Evolutionary conservation across 805 yeast species (phyloP).

Genomic region (Clavispora vitiphila): DNA sequence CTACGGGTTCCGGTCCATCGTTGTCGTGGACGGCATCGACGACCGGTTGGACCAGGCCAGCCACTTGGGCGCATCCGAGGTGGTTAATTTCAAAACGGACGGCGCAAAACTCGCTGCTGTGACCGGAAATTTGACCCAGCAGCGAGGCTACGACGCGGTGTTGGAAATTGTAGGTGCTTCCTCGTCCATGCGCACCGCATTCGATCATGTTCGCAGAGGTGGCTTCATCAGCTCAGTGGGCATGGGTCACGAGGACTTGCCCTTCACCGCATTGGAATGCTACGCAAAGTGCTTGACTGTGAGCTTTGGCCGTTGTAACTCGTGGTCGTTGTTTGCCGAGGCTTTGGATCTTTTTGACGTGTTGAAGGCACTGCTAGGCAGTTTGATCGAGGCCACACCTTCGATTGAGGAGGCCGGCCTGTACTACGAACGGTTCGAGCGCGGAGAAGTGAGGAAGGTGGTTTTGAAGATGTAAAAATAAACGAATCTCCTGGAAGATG

Average conservation of each 20-base stretch:
- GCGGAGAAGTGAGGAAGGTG: conserved; percentile 51
- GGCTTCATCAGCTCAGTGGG: conserved; percentile 58
- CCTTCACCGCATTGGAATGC: conserved; percentile 54
- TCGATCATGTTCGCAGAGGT: conserved; percentile 50
- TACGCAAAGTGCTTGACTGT: conserved; percentile 52
- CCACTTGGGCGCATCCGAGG: conserved; percentile 46
- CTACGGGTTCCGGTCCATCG: conserved; percentile 40
- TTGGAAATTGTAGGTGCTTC: conserved; percentile 58
- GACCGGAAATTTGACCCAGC: conserved; percentile 33
- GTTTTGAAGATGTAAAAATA: conserved; percentile 35
- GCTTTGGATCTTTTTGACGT: conserved; percentile 44
- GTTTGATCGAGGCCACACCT: conserved; percentile 47
- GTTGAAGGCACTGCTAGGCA: conserved; percentile 40
- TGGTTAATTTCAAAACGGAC: conserved; percentile 40
- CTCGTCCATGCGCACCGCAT: conserved; percentile 46
- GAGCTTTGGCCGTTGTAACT: conserved; percentile 63
- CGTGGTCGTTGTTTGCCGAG: conserved; percentile 51
- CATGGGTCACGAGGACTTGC: conserved; percentile 53
- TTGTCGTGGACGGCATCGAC: conserved; percentile 47
- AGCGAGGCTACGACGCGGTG: conserved; percentile 55
- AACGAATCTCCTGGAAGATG: too few species aligned
- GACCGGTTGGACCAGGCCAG: conserved; percentile 42
- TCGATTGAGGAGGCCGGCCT: conserved; percentile 40
- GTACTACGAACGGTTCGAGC: conserved; percentile 49
- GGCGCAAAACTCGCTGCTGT: conserved; percentile 18